A percentile compares a stretch with the other conserved stretches of the same genome.
Evolutionary conservation across 2,329 filamentous ascomycete genomes (phyloP).

Genomic region (Beauveria bassiana): DNA sequence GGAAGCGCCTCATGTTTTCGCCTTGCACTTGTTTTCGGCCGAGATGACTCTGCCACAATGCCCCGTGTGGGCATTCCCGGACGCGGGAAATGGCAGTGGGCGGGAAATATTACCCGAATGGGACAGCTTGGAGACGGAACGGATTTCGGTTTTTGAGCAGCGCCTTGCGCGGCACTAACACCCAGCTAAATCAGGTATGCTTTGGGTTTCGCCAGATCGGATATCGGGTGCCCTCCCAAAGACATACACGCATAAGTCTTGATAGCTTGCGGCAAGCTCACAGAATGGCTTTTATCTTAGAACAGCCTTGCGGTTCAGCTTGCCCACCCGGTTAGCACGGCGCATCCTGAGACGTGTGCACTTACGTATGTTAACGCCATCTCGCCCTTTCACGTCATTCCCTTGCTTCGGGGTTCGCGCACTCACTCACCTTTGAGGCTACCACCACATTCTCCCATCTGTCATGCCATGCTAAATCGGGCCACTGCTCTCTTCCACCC

Average conservation of each 20-base stretch:
- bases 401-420: not conserved
- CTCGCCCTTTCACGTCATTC: not conserved
- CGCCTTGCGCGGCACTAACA: not conserved
- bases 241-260: not conserved
- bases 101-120: not conserved
- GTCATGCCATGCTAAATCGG: not conserved
- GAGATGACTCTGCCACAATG: not conserved
- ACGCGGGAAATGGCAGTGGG: not conserved
- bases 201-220: not conserved
- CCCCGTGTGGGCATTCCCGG: not conserved
- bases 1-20: not conserved
- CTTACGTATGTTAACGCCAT: conserved; percentile 4
- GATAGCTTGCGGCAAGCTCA: not conserved
- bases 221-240: not conserved
- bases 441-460: not conserved
- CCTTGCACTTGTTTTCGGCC: not conserved
- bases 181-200: not conserved
- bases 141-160: conserved; percentile 6
- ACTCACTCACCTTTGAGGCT: not conserved
- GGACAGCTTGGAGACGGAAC: not conserved
- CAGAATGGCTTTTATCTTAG: too few relatives aligned
- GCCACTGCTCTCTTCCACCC: not conserved
- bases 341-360: not conserved
- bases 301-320: not conserved
- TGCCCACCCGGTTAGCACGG: conserved; percentile 1